Percentiles rank a stretch among this genome's conserved stretches.
Evolutionary conservation across 1,139 yeast genomes (phyloP).

Genomic region (Saccharomyces hybrid): DNA sequence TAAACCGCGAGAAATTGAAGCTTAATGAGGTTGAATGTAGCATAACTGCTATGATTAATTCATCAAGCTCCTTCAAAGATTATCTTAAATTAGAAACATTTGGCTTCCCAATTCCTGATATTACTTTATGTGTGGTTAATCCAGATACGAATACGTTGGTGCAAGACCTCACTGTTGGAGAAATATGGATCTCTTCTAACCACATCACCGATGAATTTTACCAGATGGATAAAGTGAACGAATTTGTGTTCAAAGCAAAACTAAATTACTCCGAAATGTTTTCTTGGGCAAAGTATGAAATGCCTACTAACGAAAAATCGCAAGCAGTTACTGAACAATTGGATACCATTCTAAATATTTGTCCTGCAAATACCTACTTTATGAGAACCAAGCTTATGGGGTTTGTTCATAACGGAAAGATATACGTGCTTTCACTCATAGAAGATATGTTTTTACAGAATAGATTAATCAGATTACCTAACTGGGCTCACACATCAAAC

Average conservation of each 20-base stretch:
- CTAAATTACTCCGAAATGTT: conserved; percentile 28
- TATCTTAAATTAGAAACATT: conserved; percentile 77
- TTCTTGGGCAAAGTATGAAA: conserved; percentile 12
- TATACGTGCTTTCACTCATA: conserved; percentile 78
- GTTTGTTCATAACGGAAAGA: conserved; percentile 76
- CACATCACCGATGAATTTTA: conserved; percentile 30
- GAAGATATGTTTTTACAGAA: conserved; percentile 85
- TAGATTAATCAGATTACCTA: conserved; percentile 41
- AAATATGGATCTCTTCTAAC: conserved; percentile 65
- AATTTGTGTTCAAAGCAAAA: conserved; percentile 31
- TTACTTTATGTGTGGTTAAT: conserved; percentile 86
- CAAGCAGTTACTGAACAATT: conserved; percentile 19
- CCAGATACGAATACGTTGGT: conserved; percentile 80
- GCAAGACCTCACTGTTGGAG: conserved; percentile 91
- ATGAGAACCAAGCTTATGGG: conserved; percentile 88
- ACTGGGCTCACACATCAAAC: conserved; percentile 32
- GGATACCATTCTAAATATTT: conserved; percentile 24
- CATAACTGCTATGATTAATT: conserved; percentile 26
- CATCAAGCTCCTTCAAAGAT: conserved; percentile 30
- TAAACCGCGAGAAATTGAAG: conserved; percentile 75
- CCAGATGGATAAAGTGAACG: conserved; percentile 30
- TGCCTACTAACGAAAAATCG: neutral
- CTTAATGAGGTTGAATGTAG: conserved; percentile 59
- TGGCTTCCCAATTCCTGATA: conserved; percentile 91
- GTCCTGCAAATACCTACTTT: conserved; percentile 39